Evolutionary conservation across 1,139 yeast species (phyloP).

Genomic region (Protomyces pachydermus): DNA sequence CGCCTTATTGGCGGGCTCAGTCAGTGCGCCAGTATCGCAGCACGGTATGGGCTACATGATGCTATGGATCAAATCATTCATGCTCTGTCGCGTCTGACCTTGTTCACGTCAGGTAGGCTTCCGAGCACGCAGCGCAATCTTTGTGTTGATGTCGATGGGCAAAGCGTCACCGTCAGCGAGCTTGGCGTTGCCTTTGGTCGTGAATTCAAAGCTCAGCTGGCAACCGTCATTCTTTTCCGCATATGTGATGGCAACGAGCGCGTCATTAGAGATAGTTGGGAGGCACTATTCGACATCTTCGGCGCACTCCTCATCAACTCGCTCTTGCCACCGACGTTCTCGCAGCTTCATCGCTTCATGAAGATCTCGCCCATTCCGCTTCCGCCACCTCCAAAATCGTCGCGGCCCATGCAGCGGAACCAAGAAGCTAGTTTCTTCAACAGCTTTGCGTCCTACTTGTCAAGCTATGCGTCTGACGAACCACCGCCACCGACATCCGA

Average conservation of each 20-base stretch:
- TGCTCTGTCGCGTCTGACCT: slow-evolving; percentile 53
- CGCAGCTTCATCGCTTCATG: slow-evolving; percentile 56
- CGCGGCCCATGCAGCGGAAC: slow-evolving; percentile 31
- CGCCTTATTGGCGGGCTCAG: slow-evolving; percentile 83
- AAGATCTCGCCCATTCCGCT: slow-evolving; percentile 52
- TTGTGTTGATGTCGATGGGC: slow-evolving; percentile 46
- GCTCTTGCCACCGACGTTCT: slow-evolving; percentile 62
- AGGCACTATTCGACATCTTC: slow-evolving; percentile 50
- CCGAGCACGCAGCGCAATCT: slow-evolving; percentile 36
- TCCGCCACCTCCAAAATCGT: slow-evolving; percentile 40
- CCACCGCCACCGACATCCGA: slow-evolving; percentile 88
- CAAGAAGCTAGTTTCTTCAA: slow-evolving; percentile 70
- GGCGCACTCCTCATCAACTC: slow-evolving; percentile 68
- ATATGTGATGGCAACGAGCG: slow-evolving; percentile 57
- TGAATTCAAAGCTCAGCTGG: slow-evolving; percentile 86
- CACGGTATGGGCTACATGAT: slow-evolving; percentile 53
- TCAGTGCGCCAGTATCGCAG: slow-evolving; percentile 72
- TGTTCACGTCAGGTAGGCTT: slow-evolving; percentile 41
- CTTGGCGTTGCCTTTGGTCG: slow-evolving; percentile 78
- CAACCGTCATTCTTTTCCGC: slow-evolving; percentile 78
- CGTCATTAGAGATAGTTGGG: slow-evolving; percentile 55
- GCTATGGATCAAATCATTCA: slow-evolving; percentile 63
- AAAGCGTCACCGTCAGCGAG: slow-evolving; percentile 70
- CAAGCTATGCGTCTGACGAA: slow-evolving; percentile 72
- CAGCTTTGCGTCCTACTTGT: slow-evolving; percentile 83